Evolutionary conservation across 768 basidiomycete species (phyloP), one percentile per base, ranked within the genome.

Genomic region (Polyporus arcularius): DNA sequence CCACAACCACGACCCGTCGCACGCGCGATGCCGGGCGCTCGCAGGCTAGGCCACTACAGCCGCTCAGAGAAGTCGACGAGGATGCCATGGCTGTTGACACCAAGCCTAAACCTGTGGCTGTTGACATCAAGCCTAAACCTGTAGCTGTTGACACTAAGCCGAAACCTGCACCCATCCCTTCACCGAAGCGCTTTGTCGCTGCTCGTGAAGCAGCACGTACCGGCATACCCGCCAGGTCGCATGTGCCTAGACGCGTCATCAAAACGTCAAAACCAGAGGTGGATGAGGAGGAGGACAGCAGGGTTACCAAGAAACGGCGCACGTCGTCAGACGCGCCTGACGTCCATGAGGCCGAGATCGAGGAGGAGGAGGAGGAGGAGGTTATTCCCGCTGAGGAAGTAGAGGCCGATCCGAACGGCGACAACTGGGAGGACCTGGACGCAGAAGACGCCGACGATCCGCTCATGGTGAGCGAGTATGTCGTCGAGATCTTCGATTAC

Each of bases 391-490:
- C 35, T 38, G 60, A 62, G 15, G 71, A 70, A 31, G 70, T 71
- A 30, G 78, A 90, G 70, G 87, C 84, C 4, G 87, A 89, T 65
- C 87, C 86, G 3, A 79, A 89, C 57, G 80, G 79, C 63, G 65
- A 77, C 69, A 78, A 81, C 70, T 98, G 94, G 96, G 90, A 90
- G 32, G 96, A 98, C 69, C 82, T 98, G 15, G 95, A 98, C 65
- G 86, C 85, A 1, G 94, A 96, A 21, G 96, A 98, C 71, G 85
- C 79, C 55, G 94, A 95, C 52, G 96, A 99, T 70, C 97, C 96
- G 14, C 80, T 93, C 61, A 98, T 98, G 96, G 96, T 97, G 65
- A 90, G 89, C 76, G 94, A 98, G 75, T 99, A 99, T 70, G 96
- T 97, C 53, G 80, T 80, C 28, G 97, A 98, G 60, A 95, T 98